Evolutionary conservation across 176 grass and related monocot genomes (phyloP), one percentile per base, ranked within the genome.

Genomic region (Eleusine coracana): DNA sequence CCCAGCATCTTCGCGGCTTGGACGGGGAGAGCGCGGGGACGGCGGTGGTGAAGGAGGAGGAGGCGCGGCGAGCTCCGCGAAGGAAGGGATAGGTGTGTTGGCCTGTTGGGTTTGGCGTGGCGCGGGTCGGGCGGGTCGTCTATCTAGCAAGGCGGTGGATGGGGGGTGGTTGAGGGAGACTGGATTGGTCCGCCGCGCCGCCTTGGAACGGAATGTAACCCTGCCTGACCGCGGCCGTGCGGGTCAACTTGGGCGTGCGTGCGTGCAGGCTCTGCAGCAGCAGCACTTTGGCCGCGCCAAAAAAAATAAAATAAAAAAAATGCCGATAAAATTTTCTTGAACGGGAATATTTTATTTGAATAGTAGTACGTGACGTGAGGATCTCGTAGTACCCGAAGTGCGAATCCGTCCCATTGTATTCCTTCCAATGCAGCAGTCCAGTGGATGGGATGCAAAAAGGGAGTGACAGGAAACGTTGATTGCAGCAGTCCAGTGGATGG

Each of bases 1-100:
- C 90, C 86, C 86, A 95, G 88, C 96, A 98, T 90, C 78, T 85
- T 92, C 72, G 41, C 40, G 10, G 23, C 2, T 12, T 6, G 42
- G 14, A 7, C 69, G 21, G 12, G 12, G 39, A 1, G 13, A 1
- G 60, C 5, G 7, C 39, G 60, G 0, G 59, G 23, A 11, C 50
- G 39, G n/a, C 39, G 60, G 0, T n/a, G 23, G 4, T 15, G 39
- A 13, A 0, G 60, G 23, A 48, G 58, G 59, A 1, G 21, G 21
- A 2, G 55, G 21, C 20, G 55, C 16, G n/a, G 56, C 7, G 42
- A 49, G 58, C 10, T 60, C 20, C n/a, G 23, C 12, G 20, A n/a
- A 3, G 36, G 20, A 2, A 6, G 5, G 3, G 13, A 5, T 16
- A 6, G 37, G 17, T 12, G 1, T 1, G 64, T 7, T 0, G 7